Evolutionary conservation across 768 basidiomycete species (phyloP).

Genomic region (Boletus patriciae): DNA sequence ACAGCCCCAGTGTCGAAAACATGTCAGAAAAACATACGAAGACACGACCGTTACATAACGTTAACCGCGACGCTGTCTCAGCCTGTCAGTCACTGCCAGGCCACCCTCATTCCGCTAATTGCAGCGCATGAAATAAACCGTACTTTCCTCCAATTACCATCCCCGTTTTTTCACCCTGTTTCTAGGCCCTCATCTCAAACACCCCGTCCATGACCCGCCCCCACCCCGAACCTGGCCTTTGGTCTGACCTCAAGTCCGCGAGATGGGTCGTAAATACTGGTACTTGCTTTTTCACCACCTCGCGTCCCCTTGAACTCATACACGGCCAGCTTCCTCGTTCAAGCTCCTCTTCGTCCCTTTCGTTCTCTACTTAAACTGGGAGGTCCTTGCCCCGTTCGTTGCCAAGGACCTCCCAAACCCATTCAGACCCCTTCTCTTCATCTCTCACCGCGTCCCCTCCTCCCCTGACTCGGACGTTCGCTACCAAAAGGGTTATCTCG

Average conservation of each 20-base stretch:
- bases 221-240: conserved; percentile 25
- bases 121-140: too few species aligned
- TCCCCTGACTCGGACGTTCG: conserved; percentile 55
- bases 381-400: conserved; percentile 49
- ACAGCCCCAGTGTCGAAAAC: conserved; percentile 64
- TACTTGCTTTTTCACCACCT: conserved; percentile 19
- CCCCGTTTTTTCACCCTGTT: too few species aligned
- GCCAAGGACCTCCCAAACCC: conserved; percentile 62
- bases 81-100: too few species aligned
- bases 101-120: too few species aligned
- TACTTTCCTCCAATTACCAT: neutral
- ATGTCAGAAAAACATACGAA: conserved; percentile 24
- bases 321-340: conserved; percentile 54
- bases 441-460: conserved; percentile 61
- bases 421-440: conserved; percentile 66
- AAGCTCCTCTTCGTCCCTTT: conserved; percentile 63
- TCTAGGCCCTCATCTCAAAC: conserved; percentile 4
- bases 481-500: conserved; percentile 72
- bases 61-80: too few species aligned
- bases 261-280: conserved; percentile 79
- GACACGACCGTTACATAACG: too few species aligned
- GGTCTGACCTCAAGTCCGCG: conserved; percentile 51
- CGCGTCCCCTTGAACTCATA: neutral
- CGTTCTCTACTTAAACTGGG: conserved; percentile 66
- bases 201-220: conserved; percentile 13